A percentile compares a stretch with the other conserved stretches of the same genome.
These are phyloP conservation scores for Diutina siamensis DNA, from an alignment of 1,139 yeast genomes.

Conservation along the genomic window DNA sequence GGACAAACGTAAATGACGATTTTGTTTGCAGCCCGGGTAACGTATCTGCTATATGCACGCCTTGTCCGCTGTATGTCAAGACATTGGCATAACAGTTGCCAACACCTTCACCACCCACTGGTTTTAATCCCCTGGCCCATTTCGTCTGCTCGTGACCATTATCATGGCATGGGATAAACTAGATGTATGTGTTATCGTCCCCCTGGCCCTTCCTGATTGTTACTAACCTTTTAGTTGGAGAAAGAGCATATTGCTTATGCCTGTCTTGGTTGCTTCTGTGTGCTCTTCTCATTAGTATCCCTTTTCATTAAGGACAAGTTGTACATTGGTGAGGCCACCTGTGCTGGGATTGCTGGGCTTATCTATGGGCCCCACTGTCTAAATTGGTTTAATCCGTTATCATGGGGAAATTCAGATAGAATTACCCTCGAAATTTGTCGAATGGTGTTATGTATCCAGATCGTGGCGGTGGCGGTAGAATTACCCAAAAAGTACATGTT, in stretches of 20 bases:
- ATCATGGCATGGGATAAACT: constrained; percentile 4
- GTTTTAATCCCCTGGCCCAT: too few relatives aligned
- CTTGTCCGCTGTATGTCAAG: too few relatives aligned
- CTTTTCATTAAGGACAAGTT: constrained; percentile 80
- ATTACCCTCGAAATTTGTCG: constrained; percentile 85
- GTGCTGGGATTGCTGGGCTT: constrained; percentile 83
- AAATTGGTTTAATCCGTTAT: constrained; percentile 75
- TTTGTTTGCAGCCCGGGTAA: too few relatives aligned
- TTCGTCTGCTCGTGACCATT: background rate
- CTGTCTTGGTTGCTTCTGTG: constrained; percentile 79
- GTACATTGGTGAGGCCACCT: constrained; percentile 93
- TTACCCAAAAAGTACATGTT: constrained; percentile 88
- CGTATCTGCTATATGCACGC: too few relatives aligned
- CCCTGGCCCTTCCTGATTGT: background rate
- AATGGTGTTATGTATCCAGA: constrained; percentile 81
- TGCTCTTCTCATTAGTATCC: constrained; percentile 80
- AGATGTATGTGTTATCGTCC: background rate
- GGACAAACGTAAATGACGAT: too few relatives aligned
- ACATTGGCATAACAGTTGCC: too few relatives aligned
- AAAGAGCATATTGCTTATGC: constrained; percentile 84
- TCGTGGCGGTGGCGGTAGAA: constrained; percentile 96
- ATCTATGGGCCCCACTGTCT: constrained; percentile 91
- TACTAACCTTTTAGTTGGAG: constrained; percentile 21
- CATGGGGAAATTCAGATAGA: constrained; percentile 86
- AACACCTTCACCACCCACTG: background rate